Conservation (phyloP, 2,329 filamentous ascomycete species). For the Ophiostoma ulmi region DNA sequence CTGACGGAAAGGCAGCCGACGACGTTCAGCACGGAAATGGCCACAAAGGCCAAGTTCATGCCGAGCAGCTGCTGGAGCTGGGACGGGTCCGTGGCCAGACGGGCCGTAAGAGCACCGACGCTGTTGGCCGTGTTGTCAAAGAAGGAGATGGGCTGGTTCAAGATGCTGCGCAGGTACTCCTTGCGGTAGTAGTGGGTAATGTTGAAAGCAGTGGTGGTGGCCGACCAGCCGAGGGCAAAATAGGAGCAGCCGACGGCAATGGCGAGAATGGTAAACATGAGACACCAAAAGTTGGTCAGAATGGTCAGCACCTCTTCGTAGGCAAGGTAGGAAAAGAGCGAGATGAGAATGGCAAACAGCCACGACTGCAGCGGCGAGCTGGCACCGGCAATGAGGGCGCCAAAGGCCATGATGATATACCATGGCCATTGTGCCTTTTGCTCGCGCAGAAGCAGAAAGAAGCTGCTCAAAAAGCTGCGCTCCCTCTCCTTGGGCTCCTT, state of each 20-base stretch:
- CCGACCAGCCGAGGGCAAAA: conserved; percentile 41
- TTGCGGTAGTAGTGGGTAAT: conserved; percentile 52
- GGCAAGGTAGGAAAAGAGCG: conserved; percentile 41
- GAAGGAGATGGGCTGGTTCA: conserved; percentile 55
- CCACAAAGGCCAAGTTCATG: conserved; percentile 58
- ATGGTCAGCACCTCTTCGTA: conserved; percentile 26
- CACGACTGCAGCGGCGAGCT: conserved; percentile 43
- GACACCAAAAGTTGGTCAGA: conserved; percentile 52
- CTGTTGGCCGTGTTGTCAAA: conserved; percentile 58
- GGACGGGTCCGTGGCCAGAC: conserved; percentile 52
- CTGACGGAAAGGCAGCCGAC: conserved; percentile 60
- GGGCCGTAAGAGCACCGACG: conserved; percentile 55
- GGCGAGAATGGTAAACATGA: conserved; percentile 61
- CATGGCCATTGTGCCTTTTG: conserved; percentile 48
- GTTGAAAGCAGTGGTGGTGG: conserved; percentile 28
- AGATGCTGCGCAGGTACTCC: conserved; percentile 57
- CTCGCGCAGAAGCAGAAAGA: conserved; percentile 54
- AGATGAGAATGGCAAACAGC: conserved; percentile 51
- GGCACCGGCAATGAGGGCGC: conserved; percentile 39
- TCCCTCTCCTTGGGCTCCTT: conserved; percentile 30
- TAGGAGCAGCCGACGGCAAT: conserved; percentile 50
- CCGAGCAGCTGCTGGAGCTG: conserved; percentile 59
- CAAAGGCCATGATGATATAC: conserved; percentile 46
- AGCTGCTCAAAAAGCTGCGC: conserved; percentile 46
- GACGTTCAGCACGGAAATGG: conserved; percentile 60